Base-by-base conservation (phyloP, 2,329 filamentous ascomycete species). In the Calcarisporium arbuscula region DNA sequence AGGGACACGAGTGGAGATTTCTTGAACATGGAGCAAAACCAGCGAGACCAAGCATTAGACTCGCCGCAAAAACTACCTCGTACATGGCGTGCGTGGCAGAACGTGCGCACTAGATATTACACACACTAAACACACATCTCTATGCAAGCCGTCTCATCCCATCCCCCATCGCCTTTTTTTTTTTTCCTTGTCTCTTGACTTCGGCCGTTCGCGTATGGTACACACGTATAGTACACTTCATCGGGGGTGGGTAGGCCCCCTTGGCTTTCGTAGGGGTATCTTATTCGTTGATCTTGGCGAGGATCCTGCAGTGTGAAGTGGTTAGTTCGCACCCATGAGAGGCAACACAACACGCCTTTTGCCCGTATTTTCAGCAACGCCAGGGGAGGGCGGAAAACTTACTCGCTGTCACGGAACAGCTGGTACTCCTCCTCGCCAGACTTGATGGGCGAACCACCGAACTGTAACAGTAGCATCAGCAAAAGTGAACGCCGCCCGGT, bases 251-350 rank as follows among this genome's bases (percentile, higher is more conserved):
- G 32, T 41, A 26, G n/a, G n/a, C n/a, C n/a, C 32, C 33, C 29
- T 39, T 19, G 29, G 36, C 7, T 33, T 20, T 12, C 22, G 45
- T 40, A 35, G 41, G 48, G 49, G 45, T 52, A 49, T 47, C 48
- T 54, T 73, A 95, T 76, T 96, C 90, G 69, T 87, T 95, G 77
- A 98, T 95, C 83, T 96, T 98, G 64, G 92, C 92, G 42, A 98
- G 80, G 51, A 98, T 86, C 64, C 90, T 95, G 53, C 18, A 32
- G 11, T n/a, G n/a, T n/a, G n/a, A n/a, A n/a, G n/a, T n/a, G n/a
- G n/a, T n/a, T n/a, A n/a, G n/a, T n/a, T n/a, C n/a, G n/a, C 32
- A 34, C 15, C 19, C n/a, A 11, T 17, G 5, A 18, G 8, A 6
- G 25, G 19, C 12, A 18, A 28, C 8, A n/a, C n/a, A n/a, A n/a